Base-by-base conservation (phyloP, 2,329 filamentous ascomycete species). In the Aspergillus sp. region DNA sequence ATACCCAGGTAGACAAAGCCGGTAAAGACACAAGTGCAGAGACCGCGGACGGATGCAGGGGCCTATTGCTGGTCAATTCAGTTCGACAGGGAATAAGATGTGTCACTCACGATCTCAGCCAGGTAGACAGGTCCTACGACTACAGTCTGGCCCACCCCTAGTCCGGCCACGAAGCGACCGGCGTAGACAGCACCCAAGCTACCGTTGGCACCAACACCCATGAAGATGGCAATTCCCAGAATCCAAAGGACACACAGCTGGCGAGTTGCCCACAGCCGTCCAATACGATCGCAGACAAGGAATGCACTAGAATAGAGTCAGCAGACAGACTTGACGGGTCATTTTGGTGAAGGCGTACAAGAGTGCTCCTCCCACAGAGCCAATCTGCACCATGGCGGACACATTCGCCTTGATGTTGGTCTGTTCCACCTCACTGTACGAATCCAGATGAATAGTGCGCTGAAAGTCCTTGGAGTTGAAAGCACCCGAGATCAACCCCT, bases 331-430 rank as follows among this genome's bases (percentile, higher is more conserved):
- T 17, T 48, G 21, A 53, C 21, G 6, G 32, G 55, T 59, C 47
- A 59, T 32, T 17, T 1, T 19, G 27, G 42, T 11, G 4, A 39
- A 15, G 19, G 71, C 78, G 63, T 70, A 81, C 79, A 88, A 82
- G 32, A 91, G 80, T 30, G 89, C 88, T 47, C 90, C 90, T 3
- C 81, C 86, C 30, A 93, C 89, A 19, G 86, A 90, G 19, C 90
- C 90, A 68, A 92, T 86, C 75, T 92, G 90, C 0, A 93, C 90
- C 90, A 93, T 93, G 52, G 88, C 85, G 86, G 41, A 92, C 88
- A 93, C 89, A 73, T 93, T 93, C 66, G 84, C 87, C 75, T 90
- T 87, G 77, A 89, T 87, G 72, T 90, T 87, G 62, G 88, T 87
- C 70, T 84, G 79, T 50, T 85, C 81, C 3, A 82, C 78, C 0